phyloP scores from a whole-genome alignment of 495 filamentous ascomycete species.

The Trichoderma reesei region DNA sequence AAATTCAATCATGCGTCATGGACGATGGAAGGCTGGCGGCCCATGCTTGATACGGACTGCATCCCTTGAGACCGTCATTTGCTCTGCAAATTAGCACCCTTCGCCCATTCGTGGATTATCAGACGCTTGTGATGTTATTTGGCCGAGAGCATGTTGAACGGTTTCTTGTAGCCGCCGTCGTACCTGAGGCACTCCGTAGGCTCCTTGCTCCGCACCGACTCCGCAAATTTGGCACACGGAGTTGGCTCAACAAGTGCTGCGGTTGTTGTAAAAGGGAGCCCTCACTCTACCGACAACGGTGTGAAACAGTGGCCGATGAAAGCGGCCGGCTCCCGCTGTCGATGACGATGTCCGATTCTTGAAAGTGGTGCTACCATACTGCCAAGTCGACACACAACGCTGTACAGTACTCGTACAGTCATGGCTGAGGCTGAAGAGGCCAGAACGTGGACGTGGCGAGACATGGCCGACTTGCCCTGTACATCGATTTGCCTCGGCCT shows the following conservation, averaged over 20 bases:
- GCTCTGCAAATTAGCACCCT: background rate
- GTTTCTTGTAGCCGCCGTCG: background rate
- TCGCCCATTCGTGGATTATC: background rate
- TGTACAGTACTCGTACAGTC: too few species aligned
- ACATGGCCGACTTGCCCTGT: background rate
- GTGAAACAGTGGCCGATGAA: background rate
- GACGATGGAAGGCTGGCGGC: background rate
- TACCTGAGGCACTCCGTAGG: slow-evolving; percentile 2
- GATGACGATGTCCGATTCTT: too few species aligned
- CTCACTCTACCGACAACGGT: background rate
- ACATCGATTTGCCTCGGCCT: too few species aligned
- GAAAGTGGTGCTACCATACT: too few species aligned
- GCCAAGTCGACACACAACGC: too few species aligned
- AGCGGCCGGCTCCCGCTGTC: too few species aligned
- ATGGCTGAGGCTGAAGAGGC: too few species aligned
- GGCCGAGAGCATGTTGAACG: background rate
- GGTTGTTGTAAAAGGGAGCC: background rate
- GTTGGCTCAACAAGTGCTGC: background rate
- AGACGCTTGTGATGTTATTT: background rate
- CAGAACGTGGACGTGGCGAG: background rate
- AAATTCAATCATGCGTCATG: background rate
- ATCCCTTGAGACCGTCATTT: background rate
- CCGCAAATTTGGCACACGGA: background rate
- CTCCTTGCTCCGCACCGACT: slow-evolving; percentile 1
- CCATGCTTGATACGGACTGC: background rate